Conservation (phyloP, 805 yeast species). For the Barnettozyma botsteinii region DNA sequence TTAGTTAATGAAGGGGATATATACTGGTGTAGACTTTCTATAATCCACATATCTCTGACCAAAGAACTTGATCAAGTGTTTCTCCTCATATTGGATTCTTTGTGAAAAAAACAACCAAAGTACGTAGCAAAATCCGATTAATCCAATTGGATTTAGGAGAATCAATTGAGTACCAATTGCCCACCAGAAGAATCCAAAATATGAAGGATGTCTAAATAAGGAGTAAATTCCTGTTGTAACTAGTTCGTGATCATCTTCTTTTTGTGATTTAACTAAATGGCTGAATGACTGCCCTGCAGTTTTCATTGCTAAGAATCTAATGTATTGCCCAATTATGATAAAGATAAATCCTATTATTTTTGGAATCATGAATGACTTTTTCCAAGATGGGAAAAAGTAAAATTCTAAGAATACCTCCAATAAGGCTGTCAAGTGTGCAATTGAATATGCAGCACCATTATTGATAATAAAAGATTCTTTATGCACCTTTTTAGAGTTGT, state of each 20-base stretch:
- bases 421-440: slow-evolving; percentile 53
- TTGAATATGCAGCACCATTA: slow-evolving; percentile 53
- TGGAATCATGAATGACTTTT: slow-evolving; percentile 17
- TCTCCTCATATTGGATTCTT: slow-evolving; percentile 72
- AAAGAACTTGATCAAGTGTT: slow-evolving; percentile 57
- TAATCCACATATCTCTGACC: slow-evolving; percentile 59
- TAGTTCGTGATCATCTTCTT: slow-evolving; percentile 51
- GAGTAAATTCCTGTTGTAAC: slow-evolving; percentile 72
- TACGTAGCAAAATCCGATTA: slow-evolving; percentile 46
- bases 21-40: slow-evolving; percentile 40
- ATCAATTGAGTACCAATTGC: slow-evolving; percentile 78
- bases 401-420: slow-evolving; percentile 43
- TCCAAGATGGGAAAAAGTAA: slow-evolving; percentile 31
- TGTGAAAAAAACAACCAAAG: slow-evolving; percentile 63
- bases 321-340: slow-evolving; percentile 54
- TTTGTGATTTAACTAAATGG: slow-evolving; percentile 61
- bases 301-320: slow-evolving; percentile 76
- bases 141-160: slow-evolving; percentile 59
- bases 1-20: slow-evolving; percentile 52
- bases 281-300: slow-evolving; percentile 85
- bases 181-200: slow-evolving; percentile 91
- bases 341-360: slow-evolving; percentile 42
- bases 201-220: slow-evolving; percentile 78
- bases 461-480: slow-evolving; percentile 64
- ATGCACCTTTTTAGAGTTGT: slow-evolving; percentile 59